These are phyloP conservation scores for Eucalyptus virginea DNA, from an alignment of 345 rosid genomes.

Conservation along the genomic window DNA sequence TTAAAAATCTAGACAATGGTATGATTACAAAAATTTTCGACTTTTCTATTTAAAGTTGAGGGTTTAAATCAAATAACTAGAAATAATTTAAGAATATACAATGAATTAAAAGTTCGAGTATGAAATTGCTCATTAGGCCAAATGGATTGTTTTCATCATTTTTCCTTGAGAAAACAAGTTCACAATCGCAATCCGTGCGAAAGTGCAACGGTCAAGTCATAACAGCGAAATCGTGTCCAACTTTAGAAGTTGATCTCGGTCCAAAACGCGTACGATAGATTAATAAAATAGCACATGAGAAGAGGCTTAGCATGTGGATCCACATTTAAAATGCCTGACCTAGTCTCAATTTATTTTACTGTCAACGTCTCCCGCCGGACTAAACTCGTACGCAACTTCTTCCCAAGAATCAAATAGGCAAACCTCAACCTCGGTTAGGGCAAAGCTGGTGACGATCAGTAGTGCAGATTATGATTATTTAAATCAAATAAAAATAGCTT, in stretches of 20 bases:
- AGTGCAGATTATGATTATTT: background rate
- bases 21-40: fast-evolving
- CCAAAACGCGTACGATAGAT: background rate
- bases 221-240: background rate
- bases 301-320: background rate
- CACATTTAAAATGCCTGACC: background rate
- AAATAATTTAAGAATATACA: too few relatives aligned
- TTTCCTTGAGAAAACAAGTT: too few relatives aligned
- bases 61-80: too few relatives aligned
- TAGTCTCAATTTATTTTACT: fast-evolving
- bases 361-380: background rate
- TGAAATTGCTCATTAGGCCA: fast-evolving
- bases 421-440: background rate
- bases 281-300: background rate
- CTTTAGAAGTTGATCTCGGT: background rate
- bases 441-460: background rate
- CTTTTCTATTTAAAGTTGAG: background rate
- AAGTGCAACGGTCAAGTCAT: background rate
- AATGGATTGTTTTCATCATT: fast-evolving
- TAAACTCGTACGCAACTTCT: background rate
- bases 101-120: too few relatives aligned
- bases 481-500: background rate
- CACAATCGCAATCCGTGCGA: background rate
- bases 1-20: too few relatives aligned
- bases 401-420: too few relatives aligned